A percentile compares a stretch with the other conserved stretches of the same genome.
Evolutionary conservation across 2,329 filamentous ascomycete genomes (phyloP).

Genomic region (Fusarium sp.): DNA sequence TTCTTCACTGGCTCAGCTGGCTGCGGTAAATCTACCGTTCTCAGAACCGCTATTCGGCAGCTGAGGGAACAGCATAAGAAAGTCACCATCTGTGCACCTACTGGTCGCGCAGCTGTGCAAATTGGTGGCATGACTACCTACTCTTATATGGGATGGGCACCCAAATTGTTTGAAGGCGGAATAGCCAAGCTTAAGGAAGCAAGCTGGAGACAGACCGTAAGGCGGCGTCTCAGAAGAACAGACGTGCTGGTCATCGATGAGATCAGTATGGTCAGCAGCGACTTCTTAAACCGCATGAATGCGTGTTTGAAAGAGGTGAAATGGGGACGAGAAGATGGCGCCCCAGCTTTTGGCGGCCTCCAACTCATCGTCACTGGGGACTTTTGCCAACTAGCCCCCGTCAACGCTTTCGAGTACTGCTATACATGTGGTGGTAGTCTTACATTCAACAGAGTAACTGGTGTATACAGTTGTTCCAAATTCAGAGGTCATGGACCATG

Average conservation of each 20-base stretch:
- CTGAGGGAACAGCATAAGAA: slow-evolving; percentile 21
- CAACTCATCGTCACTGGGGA: slow-evolving; percentile 54
- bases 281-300: slow-evolving; percentile 44
- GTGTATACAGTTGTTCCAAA: slow-evolving; percentile 45
- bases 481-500: slow-evolving; percentile 53
- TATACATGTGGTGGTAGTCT: slow-evolving; percentile 28
- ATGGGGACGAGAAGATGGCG: not conserved
- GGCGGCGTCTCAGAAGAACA: slow-evolving; percentile 53
- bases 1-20: slow-evolving; percentile 62
- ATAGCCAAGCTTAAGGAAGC: slow-evolving; percentile 36
- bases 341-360: slow-evolving; percentile 40
- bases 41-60: slow-evolving; percentile 32
- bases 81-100: slow-evolving; percentile 68
- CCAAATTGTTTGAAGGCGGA: slow-evolving; percentile 25
- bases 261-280: slow-evolving; percentile 73
- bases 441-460: not conserved
- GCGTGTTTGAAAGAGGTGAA: slow-evolving; percentile 49
- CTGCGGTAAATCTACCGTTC: slow-evolving; percentile 44
- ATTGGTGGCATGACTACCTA: slow-evolving; percentile 68
- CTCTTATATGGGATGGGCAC: slow-evolving; percentile 68
- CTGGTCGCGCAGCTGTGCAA: slow-evolving; percentile 68
- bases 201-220: not conserved
- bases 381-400: slow-evolving; percentile 70
- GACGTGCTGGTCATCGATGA: slow-evolving; percentile 73
- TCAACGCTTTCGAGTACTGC: slow-evolving; percentile 61